Evolutionary conservation across 2,329 filamentous ascomycete genomes (phyloP).

Genomic region (Alternaria angustiovoidea): DNA sequence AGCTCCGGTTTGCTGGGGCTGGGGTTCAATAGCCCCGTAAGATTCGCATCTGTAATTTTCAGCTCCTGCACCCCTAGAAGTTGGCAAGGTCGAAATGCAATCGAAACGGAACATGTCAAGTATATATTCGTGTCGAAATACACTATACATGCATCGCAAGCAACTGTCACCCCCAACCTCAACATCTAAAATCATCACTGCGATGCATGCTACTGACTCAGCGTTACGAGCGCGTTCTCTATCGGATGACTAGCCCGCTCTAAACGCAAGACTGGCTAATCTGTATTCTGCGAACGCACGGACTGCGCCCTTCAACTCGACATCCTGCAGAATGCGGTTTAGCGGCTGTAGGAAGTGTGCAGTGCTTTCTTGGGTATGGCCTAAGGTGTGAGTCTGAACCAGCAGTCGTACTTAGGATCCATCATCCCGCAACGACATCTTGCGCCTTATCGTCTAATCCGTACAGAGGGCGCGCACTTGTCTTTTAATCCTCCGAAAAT

Average conservation of each 20-base stretch:
- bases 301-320: slow-evolving; percentile 30
- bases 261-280: slow-evolving; percentile 19
- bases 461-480: slow-evolving; percentile 29
- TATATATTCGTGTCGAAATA: background rate
- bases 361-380: slow-evolving; percentile 11
- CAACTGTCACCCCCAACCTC: background rate
- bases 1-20: slow-evolving; percentile 15
- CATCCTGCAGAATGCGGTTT: slow-evolving; percentile 18
- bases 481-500: slow-evolving; percentile 6
- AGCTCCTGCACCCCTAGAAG: background rate
- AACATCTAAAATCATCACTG: background rate
- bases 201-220: slow-evolving; percentile 17
- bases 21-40: slow-evolving; percentile 6
- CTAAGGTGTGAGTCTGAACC: slow-evolving; percentile 13
- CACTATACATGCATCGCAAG: background rate
- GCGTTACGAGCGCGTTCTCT: slow-evolving; percentile 12
- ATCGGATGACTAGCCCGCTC: slow-evolving; percentile 11
- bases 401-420: slow-evolving; percentile 22
- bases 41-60: background rate
- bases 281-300: slow-evolving; percentile 19
- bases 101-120: background rate
- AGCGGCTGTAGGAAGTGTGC: slow-evolving; percentile 15
- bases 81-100: background rate
- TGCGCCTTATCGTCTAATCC: slow-evolving; percentile 31
- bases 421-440: slow-evolving; percentile 15